phyloP scores from a whole-genome alignment of 148 eudicot species.

The Mesembryanthemum crystallinum region DNA sequence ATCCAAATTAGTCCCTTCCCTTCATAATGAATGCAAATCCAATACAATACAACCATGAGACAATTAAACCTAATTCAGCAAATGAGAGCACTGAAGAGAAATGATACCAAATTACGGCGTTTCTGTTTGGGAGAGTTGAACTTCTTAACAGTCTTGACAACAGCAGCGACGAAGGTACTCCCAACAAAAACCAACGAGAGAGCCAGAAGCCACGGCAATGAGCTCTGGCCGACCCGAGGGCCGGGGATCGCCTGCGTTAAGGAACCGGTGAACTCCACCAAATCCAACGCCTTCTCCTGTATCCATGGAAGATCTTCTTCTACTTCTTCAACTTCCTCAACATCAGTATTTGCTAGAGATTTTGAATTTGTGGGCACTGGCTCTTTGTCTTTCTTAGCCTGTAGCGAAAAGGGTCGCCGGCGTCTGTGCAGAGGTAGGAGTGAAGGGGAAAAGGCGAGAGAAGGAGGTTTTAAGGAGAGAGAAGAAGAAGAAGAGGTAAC shows the following conservation, averaged over 20 bases:
- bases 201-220: constrained; percentile 79
- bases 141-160: constrained; percentile 54
- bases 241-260: constrained; percentile 87
- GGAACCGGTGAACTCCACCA: constrained; percentile 83
- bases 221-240: constrained; percentile 64
- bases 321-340: constrained; percentile 36
- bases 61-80: neutral
- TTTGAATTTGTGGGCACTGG: neutral
- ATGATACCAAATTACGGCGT: constrained; percentile 62
- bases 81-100: neutral
- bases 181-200: constrained; percentile 69
- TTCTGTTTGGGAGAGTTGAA: constrained; percentile 60
- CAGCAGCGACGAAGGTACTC: constrained; percentile 52
- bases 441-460: neutral
- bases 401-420: neutral
- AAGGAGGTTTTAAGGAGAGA: neutral
- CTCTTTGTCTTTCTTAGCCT: neutral
- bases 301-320: constrained; percentile 90
- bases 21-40: too few relatives aligned
- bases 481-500: neutral
- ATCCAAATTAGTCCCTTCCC: too few relatives aligned
- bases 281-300: constrained; percentile 82
- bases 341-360: neutral
- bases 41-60: neutral
- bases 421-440: neutral